Evolutionary conservation across 2,329 filamentous ascomycete genomes (phyloP).

Genomic region (Exophiala xenobiotica): DNA sequence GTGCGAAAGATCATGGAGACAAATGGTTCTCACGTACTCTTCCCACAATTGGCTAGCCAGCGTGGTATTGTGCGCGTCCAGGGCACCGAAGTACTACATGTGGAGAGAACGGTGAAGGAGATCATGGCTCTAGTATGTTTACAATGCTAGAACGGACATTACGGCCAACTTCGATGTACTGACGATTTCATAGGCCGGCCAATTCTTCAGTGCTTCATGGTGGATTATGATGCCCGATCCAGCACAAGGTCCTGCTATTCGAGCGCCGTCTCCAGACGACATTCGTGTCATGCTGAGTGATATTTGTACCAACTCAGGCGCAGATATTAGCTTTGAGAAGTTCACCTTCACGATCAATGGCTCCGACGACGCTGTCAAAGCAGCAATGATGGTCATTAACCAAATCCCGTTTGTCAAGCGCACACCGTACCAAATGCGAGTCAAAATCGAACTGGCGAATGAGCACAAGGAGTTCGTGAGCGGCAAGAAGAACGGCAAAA

Average conservation of each 20-base stretch:
- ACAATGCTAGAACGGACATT: background rate
- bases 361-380: conserved; percentile 93
- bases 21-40: conserved; percentile 91
- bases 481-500: conserved; percentile 99
- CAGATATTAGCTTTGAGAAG: conserved; percentile 92
- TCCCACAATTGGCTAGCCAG: conserved; percentile 83
- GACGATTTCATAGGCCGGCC: conserved; percentile 65
- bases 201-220: conserved; percentile 98
- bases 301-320: conserved; percentile 93
- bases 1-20: conserved; percentile 96
- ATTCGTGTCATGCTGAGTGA: conserved; percentile 89
- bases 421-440: conserved; percentile 86
- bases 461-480: conserved; percentile 99
- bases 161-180: conserved; percentile 29
- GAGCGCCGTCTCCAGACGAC: conserved; percentile 63
- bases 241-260: conserved; percentile 57
- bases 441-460: conserved; percentile 98
- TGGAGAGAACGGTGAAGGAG: conserved; percentile 91
- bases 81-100: conserved; percentile 86
- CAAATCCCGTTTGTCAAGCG: conserved; percentile 86
- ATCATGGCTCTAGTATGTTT: conserved; percentile 82
- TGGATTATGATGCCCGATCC: conserved; percentile 80
- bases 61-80: conserved; percentile 85
- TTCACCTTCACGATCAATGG: conserved; percentile 91
- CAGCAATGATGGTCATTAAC: conserved; percentile 89